phyloP scores from a whole-genome alignment of 2,329 filamentous ascomycete genomes.

The Myriosclerotinia duriaeana region DNA sequence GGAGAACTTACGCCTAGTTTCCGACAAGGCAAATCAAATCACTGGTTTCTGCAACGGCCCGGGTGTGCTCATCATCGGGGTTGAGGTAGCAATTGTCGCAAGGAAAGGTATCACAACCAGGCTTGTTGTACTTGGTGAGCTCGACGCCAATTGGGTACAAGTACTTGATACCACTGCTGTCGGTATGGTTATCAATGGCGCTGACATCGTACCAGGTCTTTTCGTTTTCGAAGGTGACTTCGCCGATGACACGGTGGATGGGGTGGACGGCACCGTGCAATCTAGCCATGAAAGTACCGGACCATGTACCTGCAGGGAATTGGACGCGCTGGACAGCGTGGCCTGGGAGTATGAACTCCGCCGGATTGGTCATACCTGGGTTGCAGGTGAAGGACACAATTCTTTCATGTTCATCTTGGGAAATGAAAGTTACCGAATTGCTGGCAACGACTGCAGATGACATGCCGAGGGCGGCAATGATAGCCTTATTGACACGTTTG shows the following conservation, averaged over 20 bases:
- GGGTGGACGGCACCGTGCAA: neutral
- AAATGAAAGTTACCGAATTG: neutral
- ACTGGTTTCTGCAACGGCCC: neutral
- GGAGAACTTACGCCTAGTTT: neutral
- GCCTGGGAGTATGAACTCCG: neutral
- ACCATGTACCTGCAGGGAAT: neutral
- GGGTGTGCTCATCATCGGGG: neutral
- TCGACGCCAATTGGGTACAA: neutral
- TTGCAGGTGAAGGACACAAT: neutral
- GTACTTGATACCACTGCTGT: slow-evolving; percentile 10
- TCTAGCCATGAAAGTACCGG: neutral
- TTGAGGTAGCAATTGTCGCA: neutral
- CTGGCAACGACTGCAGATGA: neutral
- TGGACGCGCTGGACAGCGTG: neutral
- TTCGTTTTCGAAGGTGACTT: neutral
- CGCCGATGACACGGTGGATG: neutral
- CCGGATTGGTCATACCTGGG: neutral
- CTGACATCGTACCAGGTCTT: slow-evolving; percentile 9
- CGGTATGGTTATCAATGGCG: slow-evolving; percentile 9
- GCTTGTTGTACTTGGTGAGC: neutral
- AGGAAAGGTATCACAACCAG: slow-evolving; percentile 1
- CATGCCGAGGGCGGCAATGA: neutral
- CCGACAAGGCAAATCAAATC: neutral
- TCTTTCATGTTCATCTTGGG: neutral
- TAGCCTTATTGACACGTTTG: fast-evolving